Evolutionary conservation across 805 yeast species (phyloP), one percentile per base, ranked within the genome.

Genomic region (Saccharomycopsis microspora): DNA sequence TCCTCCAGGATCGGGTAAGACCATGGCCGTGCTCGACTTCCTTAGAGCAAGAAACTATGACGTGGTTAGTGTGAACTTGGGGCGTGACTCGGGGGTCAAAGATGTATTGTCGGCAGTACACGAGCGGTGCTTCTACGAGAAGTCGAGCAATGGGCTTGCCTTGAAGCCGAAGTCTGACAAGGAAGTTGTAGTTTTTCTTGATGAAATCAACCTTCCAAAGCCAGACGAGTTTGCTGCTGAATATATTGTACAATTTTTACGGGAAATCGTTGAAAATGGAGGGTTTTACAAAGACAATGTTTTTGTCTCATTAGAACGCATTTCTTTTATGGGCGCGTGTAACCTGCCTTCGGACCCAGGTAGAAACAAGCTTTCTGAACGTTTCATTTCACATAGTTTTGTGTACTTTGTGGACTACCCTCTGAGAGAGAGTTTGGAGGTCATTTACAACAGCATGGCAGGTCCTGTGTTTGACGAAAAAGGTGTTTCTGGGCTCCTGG

Each of bases 1-100:
- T 3, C 97, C 97, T 0, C 97, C 97, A 0, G 97, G 97, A 3
- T 83, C 96, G 0, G 97, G 97, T 49, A 90, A 90, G 60, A 89
- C 97, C 0, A 89, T 90, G 97, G 79, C 89, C 0, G 64, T 90
- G 19, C 71, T 85, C 54, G 76, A 81, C 42, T 80, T 87, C 0
- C 59, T 90, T 39, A 66, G 85, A 41, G 68, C 67, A 46, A 70
- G 80, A 0, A 69, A 72, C 10, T 67, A 78, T 50, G 83, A 78
- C 27, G 65, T 87, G 3, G 70, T 79, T 3, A 76, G 86, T 4
- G 61, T 90, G 55, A 90, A 87, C 56, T 87, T 89, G 57, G 86
- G 96, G 31, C 48, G 53, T 3, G 49, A 49, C 32, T 48, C 46
- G 19, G 10, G 38, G 5, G 37, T 51, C 35, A 31, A 41, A 9